phyloP scores from a whole-genome alignment of 768 basidiomycete species.

The Leccinum incarnatum region DNA sequence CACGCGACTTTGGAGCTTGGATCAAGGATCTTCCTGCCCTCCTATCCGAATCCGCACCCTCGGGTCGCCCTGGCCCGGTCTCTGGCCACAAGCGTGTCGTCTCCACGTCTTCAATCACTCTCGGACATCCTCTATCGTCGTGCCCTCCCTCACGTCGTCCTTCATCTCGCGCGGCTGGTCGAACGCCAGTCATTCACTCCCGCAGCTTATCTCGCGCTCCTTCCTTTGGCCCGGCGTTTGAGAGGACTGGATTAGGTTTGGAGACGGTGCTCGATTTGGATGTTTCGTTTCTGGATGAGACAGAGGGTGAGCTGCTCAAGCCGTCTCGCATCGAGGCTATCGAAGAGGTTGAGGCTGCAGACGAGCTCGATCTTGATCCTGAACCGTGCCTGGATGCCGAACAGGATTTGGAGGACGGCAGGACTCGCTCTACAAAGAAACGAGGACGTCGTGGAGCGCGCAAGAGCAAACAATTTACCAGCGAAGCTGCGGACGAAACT shows the following conservation, averaged over 20 bases:
- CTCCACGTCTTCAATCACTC: slow-evolving; percentile 54
- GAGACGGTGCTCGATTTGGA: slow-evolving; percentile 53
- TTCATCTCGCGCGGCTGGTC: slow-evolving; percentile 58
- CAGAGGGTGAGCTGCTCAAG: slow-evolving; percentile 33
- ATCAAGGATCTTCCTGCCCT: slow-evolving; percentile 74
- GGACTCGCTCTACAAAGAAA: slow-evolving; percentile 65
- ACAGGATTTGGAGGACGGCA: slow-evolving; percentile 34
- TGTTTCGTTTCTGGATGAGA: slow-evolving; percentile 38
- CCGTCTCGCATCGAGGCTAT: slow-evolving; percentile 28
- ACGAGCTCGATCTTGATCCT: slow-evolving; percentile 29
- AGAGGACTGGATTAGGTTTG: slow-evolving; percentile 42
- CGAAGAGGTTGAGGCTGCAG: slow-evolving; percentile 38
- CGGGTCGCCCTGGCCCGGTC: slow-evolving; percentile 34
- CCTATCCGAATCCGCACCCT: slow-evolving; percentile 44
- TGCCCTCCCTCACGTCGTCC: slow-evolving; percentile 72
- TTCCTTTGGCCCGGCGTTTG: slow-evolving; percentile 50
- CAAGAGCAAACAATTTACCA: slow-evolving; percentile 55
- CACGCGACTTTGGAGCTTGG: slow-evolving; percentile 86
- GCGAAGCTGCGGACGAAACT: slow-evolving; percentile 46
- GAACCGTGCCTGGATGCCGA: slow-evolving; percentile 22
- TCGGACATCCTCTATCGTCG: slow-evolving; percentile 61
- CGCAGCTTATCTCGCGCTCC: slow-evolving; percentile 64
- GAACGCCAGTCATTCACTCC: slow-evolving; percentile 51
- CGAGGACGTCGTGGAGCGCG: slow-evolving; percentile 82
- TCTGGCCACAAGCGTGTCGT: slow-evolving; percentile 52